Evolutionary conservation across 257 asterid genomes (phyloP), one percentile per base, ranked within the genome.

Genomic region (Catharanthus roseus): DNA sequence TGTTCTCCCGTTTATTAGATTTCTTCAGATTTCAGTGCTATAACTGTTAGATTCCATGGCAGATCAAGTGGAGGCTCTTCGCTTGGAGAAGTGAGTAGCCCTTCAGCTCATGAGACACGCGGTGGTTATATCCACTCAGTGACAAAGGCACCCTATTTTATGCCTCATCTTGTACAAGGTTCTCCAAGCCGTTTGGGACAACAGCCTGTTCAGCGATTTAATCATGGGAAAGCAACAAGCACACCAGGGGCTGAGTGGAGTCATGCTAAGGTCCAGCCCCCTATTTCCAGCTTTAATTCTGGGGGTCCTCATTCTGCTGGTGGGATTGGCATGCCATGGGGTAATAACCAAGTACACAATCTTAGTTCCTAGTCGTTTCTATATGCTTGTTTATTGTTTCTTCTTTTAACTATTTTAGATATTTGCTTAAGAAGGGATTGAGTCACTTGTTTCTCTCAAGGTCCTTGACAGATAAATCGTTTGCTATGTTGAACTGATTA

Each of bases 111-210:
- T 74, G 87, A 80, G 64, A 67, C 74, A 23, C 84, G 71, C 67
- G 76, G 62, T 34, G 87, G 86, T 54, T 82, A 82, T 75, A 69
- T 72, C 50, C 96, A 84, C 65, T 75, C 79, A 21, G 67, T 78
- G 69, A 19, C 75, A 26, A 83, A 81, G 76, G 87, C 90, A 16
- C 72, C 96, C 67, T 85, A 89, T 70, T 76, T 82, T 55, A 72
- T 71, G 78, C 93, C 96, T 67, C 90, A 86, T 68, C 72, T 75
- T 71, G 74, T 86, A 50, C 95, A 76, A 75, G 77, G 65, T 82
- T 90, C 96, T 61, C 91, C 88, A 47, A 88, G 95, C 79, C 91
- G 91, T 42, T 75, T 87, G 64, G 89, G 92, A 23, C 90, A 84
- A 75, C 89, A 80, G 74, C 89, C 88, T 9, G 42, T 61, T 69